These are phyloP conservation scores for Trichosanthes truncata DNA, from an alignment of 306 rosid genomes.

Conservation along the genomic window DNA sequence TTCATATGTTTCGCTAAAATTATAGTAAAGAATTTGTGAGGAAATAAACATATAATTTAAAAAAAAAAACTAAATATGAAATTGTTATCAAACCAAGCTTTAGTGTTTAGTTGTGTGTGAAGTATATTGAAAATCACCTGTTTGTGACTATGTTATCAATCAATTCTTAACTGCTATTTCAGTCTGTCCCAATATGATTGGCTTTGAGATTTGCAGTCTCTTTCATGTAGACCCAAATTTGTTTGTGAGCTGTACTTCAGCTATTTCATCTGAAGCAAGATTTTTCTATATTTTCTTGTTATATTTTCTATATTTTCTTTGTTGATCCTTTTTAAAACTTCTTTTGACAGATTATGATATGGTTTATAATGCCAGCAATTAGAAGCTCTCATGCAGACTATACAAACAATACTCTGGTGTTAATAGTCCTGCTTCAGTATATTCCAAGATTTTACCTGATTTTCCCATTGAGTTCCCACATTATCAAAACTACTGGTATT, in stretches of 20 bases:
- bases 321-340: no score
- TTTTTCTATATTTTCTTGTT: neutral
- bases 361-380: no score
- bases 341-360: no score
- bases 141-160: no score
- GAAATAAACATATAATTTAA: no score
- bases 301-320: slow-evolving; percentile 32
- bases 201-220: neutral
- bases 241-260: neutral
- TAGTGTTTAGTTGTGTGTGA: no score
- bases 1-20: no score
- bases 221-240: neutral
- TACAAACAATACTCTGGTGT: slow-evolving; percentile 63
- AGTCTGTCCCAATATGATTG: neutral
- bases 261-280: neutral
- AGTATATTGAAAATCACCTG: no score
- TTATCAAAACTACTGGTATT: slow-evolving; percentile 75
- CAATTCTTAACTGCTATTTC: neutral
- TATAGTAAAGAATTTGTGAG: no score
- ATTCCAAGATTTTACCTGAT: slow-evolving; percentile 71
- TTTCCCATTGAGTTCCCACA: slow-evolving; percentile 79
- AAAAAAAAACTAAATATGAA: no score
- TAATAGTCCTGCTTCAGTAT: slow-evolving; percentile 75
- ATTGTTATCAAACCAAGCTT: no score
- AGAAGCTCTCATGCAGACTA: no score